A percentile compares a stretch with the other conserved stretches of the same genome.
phyloP scores from a whole-genome alignment of 805 yeast species.

The Nakazawaea ernobii region DNA sequence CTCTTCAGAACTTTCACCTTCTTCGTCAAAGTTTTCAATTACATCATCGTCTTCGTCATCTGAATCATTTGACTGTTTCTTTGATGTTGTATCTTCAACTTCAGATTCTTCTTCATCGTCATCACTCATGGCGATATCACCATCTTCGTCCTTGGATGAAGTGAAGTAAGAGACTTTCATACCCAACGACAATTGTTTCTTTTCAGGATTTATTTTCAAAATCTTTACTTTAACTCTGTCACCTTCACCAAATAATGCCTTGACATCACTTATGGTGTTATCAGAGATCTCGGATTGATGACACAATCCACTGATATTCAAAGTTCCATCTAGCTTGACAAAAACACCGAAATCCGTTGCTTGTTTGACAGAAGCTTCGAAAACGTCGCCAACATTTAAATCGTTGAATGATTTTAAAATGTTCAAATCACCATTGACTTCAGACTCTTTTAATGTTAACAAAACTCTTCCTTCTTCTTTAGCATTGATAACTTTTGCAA shows the following conservation, averaged over 20 bases:
- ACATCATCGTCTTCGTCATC: slow-evolving; percentile 29
- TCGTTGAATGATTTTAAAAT: slow-evolving; percentile 59
- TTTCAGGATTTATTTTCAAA: slow-evolving; percentile 52
- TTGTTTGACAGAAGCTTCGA: slow-evolving; percentile 71
- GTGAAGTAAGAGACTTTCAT: slow-evolving; percentile 89
- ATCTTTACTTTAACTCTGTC: slow-evolving; percentile 86
- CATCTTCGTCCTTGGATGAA: slow-evolving; percentile 18
- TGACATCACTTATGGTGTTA: slow-evolving; percentile 49
- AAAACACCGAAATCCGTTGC: slow-evolving; percentile 90
- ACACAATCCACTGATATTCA: slow-evolving; percentile 77
- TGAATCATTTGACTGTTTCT: slow-evolving; percentile 15
- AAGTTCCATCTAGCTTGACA: slow-evolving; percentile 70
- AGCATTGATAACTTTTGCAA: slow-evolving; percentile 65
- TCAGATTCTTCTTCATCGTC: slow-evolving; percentile 26
- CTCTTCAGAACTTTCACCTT: slow-evolving; percentile 19
- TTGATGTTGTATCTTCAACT: slow-evolving; percentile 22
- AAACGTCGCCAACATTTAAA: slow-evolving; percentile 61
- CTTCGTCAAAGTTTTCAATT: slow-evolving; percentile 23
- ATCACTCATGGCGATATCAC: slow-evolving; percentile 24
- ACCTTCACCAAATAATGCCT: slow-evolving; percentile 75
- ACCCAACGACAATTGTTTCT: slow-evolving; percentile 79
- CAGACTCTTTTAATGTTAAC: slow-evolving; percentile 76
- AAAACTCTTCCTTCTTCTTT: slow-evolving; percentile 60
- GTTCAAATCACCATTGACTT: slow-evolving; percentile 64
- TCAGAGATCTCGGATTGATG: slow-evolving; percentile 84